Percentiles rank a stretch among this genome's conserved stretches.
Evolutionary conservation across 768 basidiomycete species (phyloP).

Genomic region (Sporobolomyces phaffii): DNA sequence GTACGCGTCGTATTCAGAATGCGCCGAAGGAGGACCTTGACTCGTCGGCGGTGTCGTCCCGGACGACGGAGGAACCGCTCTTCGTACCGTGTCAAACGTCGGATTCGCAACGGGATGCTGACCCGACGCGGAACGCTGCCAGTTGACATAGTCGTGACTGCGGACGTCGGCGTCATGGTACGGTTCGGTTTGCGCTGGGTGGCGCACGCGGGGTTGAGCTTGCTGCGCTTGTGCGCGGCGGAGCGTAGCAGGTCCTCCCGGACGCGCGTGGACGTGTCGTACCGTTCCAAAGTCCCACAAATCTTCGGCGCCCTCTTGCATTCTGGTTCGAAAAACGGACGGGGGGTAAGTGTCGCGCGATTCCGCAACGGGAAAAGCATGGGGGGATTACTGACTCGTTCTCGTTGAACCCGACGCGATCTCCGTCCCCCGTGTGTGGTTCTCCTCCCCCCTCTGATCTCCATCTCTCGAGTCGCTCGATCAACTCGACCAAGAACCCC

Average conservation of each 20-base stretch:
- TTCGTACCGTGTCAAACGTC: conserved; percentile 23
- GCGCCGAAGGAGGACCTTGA: background rate
- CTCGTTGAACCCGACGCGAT: conserved; percentile 46
- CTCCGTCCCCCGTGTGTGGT: conserved; percentile 61
- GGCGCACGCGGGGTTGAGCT: background rate
- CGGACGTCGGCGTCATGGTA: background rate
- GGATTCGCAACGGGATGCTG: background rate
- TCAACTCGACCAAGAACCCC: conserved; percentile 86
- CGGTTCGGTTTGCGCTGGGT: background rate
- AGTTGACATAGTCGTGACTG: conserved; percentile 14
- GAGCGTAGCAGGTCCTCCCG: conserved; percentile 39
- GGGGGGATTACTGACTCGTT: conserved; percentile 50
- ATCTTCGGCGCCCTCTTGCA: conserved; percentile 55
- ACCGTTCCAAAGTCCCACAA: conserved; percentile 98
- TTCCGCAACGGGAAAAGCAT: too few relatives aligned
- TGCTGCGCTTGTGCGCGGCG: conserved; percentile 10
- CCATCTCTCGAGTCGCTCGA: conserved; percentile 91
- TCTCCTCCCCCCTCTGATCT: conserved; percentile 74
- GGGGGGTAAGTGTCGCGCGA: background rate
- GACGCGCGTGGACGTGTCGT: conserved; percentile 57
- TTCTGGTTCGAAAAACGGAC: background rate
- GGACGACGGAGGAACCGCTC: background rate
- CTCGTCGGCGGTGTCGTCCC: background rate
- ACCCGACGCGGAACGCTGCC: background rate
- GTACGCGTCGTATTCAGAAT: conserved; percentile 34